Evolutionary conservation across 495 filamentous ascomycete species (phyloP), one percentile per base, ranked within the genome.

Genomic region (Penicillium waksmanii): DNA sequence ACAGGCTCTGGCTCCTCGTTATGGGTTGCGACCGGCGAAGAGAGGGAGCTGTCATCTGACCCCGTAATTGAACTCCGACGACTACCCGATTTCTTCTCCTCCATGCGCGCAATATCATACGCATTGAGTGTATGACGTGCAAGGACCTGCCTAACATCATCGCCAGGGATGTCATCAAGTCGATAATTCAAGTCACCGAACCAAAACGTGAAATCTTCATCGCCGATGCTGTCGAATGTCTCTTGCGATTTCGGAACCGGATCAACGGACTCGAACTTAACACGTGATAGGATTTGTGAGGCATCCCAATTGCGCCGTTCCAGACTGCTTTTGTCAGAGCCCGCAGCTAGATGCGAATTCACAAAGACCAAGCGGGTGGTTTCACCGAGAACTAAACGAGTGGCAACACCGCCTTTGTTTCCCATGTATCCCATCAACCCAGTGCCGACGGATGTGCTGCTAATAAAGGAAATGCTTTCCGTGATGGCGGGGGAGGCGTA

Each of bases 141-240:
- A 27, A 99, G 82, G 7, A 97, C 82, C 51, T 87, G 84, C 21
- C 96, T 84, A 34, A 99, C 94, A 72, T 97, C 96, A 49, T 91
- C 91, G 0, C 91, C 92, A 0, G 95, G 89, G 5, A 98, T 85
- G 48, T 87, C 89, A 46, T 96, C 92, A 1, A 99, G 79, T 35
- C 96, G 83, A 66, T 97, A 99, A 72, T 99, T 99, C 9, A 99
- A 80, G 73, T 99, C 96, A 19, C 96, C 96, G 70, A 96, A 92
- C 91, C 93, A 97, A 64, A 98, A 96, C 1, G 87, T 83, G 73
- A 96, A 93, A 69, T 98, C 95, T 60, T 94, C 92, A 48, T 92
- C 87, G 2, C 92, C 93, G 59, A 99, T 87, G n/a, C 74, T 77
- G 60, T 96, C 91, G 11, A 75, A 76, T 25, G 69, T 70, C 1